Conservation (phyloP, 352 stramenopile species). For the Blastocystis sp. region DNA sequence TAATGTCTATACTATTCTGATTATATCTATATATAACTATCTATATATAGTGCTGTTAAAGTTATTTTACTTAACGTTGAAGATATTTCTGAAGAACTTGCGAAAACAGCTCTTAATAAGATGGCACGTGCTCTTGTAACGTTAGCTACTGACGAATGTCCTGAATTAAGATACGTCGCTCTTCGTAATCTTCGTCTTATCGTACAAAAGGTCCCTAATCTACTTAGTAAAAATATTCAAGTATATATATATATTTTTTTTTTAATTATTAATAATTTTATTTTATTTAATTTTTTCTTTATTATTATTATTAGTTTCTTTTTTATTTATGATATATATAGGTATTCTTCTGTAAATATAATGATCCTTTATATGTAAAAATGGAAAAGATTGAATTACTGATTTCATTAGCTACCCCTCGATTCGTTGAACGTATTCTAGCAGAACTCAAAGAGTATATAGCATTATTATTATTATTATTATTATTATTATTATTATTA, state of each 20-base stretch:
- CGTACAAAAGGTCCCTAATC: conserved; percentile 81
- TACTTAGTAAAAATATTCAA: conserved; percentile 71
- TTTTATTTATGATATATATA: too few relatives aligned
- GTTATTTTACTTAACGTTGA: conserved; percentile 69
- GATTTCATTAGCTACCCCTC: conserved; percentile 82
- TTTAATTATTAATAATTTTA: too few relatives aligned
- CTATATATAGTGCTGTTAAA: conserved; percentile 67
- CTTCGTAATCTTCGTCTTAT: conserved; percentile 97
- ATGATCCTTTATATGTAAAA: conserved; percentile 88
- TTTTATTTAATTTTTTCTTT: too few relatives aligned
- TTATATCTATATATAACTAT: too few relatives aligned
- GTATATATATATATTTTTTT: too few relatives aligned
- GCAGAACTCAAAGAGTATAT: conserved; percentile 90
- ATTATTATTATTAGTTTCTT: too few relatives aligned
- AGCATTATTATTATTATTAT: background rate
- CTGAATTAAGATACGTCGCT: conserved; percentile 95
- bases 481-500: too few relatives aligned
- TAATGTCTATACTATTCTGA: too few relatives aligned
- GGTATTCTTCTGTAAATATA: conserved; percentile 99
- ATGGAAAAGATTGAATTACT: conserved; percentile 99
- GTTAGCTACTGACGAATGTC: conserved; percentile 71
- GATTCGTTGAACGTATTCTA: conserved; percentile 90
- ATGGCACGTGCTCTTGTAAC: conserved; percentile 90
- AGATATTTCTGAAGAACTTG: conserved; percentile 60
- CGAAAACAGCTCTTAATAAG: conserved; percentile 50